Percentiles rank a stretch among this genome's conserved stretches.
Conservation (phyloP, 257 asterid genomes). For the Solanum tarijense region DNA sequence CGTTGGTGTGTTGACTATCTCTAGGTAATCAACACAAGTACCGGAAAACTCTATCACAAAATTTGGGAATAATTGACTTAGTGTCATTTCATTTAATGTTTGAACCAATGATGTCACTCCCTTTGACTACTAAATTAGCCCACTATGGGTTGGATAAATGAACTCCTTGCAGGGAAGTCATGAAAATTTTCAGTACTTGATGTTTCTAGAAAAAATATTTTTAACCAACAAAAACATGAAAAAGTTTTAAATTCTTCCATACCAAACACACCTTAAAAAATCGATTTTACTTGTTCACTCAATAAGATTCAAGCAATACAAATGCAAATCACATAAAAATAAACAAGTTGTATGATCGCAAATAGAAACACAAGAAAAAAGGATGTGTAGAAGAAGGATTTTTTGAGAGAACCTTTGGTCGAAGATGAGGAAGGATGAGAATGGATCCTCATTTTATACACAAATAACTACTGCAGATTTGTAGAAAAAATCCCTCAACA, state of each 20-base stretch:
- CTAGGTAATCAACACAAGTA: neutral
- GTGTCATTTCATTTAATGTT: neutral
- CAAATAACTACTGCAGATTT: neutral
- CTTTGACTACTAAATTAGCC: neutral
- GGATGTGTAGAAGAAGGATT: neutral
- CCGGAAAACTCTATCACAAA: neutral
- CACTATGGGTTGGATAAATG: neutral
- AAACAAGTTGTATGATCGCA: neutral
- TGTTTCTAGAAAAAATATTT: neutral
- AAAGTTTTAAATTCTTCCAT: neutral
- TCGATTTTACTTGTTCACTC: neutral
- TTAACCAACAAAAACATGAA: neutral
- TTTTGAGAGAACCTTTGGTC: neutral
- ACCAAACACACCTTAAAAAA: neutral
- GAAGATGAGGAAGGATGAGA: neutral
- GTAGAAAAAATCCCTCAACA: neutral
- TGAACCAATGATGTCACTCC: neutral
- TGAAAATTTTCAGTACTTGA: neutral
- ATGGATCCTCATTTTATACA: neutral
- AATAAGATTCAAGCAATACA: neutral
- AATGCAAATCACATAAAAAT: neutral
- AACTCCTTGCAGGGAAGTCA: neutral
- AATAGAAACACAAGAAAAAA: neutral
- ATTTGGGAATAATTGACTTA: neutral
- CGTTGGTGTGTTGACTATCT: neutral